Conservation (phyloP, 768 basidiomycete genomes). For the Amanita polypyramis region DNA sequence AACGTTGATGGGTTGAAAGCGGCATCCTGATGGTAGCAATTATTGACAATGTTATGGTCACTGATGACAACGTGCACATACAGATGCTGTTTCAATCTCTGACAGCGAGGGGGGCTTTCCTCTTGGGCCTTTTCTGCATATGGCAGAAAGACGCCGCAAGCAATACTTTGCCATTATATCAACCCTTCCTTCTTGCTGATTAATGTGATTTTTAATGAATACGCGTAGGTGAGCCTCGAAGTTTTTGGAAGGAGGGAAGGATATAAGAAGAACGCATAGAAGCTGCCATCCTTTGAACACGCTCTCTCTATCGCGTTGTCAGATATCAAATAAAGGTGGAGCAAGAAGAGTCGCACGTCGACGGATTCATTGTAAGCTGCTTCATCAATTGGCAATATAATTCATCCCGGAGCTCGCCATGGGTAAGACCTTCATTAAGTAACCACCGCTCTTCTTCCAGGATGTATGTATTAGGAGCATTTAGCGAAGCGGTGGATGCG, state of each 20-base stretch:
- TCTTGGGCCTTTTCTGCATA: slow-evolving; percentile 77
- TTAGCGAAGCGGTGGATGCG: slow-evolving; percentile 36
- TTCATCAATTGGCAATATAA: slow-evolving; percentile 92
- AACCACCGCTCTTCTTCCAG: slow-evolving; percentile 87
- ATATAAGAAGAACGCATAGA: slow-evolving; percentile 80
- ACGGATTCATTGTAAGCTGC: slow-evolving; percentile 77
- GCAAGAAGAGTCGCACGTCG: slow-evolving; percentile 36
- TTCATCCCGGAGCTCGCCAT: slow-evolving; percentile 85
- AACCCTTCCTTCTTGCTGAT: slow-evolving; percentile 62
- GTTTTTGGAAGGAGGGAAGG: slow-evolving; percentile 90
- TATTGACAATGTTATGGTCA: slow-evolving; percentile 6
- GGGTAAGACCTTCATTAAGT: slow-evolving; percentile 63
- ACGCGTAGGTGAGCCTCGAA: slow-evolving; percentile 76
- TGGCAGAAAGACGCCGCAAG: slow-evolving; percentile 60
- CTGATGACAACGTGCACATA: slow-evolving; percentile 21
- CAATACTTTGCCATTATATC: slow-evolving; percentile 91
- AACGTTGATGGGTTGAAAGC: slow-evolving; percentile 95
- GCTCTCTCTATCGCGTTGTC: slow-evolving; percentile 49
- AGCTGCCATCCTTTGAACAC: slow-evolving; percentile 90
- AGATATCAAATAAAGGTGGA: slow-evolving; percentile 3
- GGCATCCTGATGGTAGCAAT: slow-evolving; percentile 49
- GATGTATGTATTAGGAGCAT: slow-evolving; percentile 26
- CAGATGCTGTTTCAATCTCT: slow-evolving; percentile 90
- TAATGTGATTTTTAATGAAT: slow-evolving; percentile 67
- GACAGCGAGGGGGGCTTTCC: slow-evolving; percentile 72